Evolutionary conservation across 345 rosid genomes (phyloP), one percentile per base, ranked within the genome.

Genomic region (Odontarrhena argentea): DNA sequence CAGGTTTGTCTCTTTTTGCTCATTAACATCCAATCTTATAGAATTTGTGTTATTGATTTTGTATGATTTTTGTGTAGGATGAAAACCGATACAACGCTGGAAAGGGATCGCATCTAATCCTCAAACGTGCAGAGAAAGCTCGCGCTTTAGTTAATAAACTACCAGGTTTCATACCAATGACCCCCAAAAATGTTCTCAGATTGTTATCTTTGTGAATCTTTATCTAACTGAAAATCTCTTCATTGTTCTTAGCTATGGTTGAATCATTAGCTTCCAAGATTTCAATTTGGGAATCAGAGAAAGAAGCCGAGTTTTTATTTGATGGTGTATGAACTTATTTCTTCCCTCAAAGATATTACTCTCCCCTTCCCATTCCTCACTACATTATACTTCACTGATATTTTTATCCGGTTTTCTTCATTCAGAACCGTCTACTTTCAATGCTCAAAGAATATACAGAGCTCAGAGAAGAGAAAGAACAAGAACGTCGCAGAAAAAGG

Each of bases 121-220:
- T 91, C 12, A 94, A 91, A 76, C 97, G 97, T 25, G 99, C 99
- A 42, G 99, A 91, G 83, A 94, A 88, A 80, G 99, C 99, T 53
- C 92, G 99, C 26, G 54, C 86, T 3, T 71, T 94, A 72, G 95
- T 88, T 53, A 86, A 70, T 71, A 94, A 94, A 75, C 86, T 94
- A 62, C 97, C 99, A 79, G 98, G 98, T 74, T 56, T 86, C 74
- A 57, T 25, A 32, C 42, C 22, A 5, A 65, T 50, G 25, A 49
- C 41, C 52, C 30, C 53, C 53, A 63, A 47, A 3, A 36, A 9
- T 8, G 15, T 67, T 13, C 32, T 35, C 55, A 65, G 3, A 24
- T 9, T 43, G 41, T 52, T 22, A 64, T 56, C 7, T 49, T 35
- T 50, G 37, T 57, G 66, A 41, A 48, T 36, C 5, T 35, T 46